Conservation (phyloP, 2,329 filamentous ascomycete species). For the Penicillium frequentans region DNA sequence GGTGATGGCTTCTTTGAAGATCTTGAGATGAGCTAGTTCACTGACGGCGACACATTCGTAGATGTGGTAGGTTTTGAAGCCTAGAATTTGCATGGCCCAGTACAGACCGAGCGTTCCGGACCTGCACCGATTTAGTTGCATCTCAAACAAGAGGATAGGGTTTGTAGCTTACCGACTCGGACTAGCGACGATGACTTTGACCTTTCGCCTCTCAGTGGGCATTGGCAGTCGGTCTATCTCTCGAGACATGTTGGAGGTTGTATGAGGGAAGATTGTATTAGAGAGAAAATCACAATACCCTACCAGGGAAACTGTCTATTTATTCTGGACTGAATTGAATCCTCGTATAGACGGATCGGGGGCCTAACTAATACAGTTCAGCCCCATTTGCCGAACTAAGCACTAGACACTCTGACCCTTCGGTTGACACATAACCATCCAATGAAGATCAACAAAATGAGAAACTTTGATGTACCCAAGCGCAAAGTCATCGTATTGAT, state of each 20-base stretch:
- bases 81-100: conserved; percentile 21
- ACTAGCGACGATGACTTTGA: conserved; percentile 25
- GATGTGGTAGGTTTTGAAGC: conserved; percentile 25
- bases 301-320: background rate
- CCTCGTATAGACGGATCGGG: background rate
- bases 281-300: no score
- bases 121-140: conserved; percentile 3
- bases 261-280: background rate
- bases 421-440: no score
- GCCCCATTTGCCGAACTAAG: background rate
- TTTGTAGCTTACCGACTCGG: conserved; percentile 19
- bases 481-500: no score
- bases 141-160: background rate
- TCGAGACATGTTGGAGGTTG: conserved; percentile 18
- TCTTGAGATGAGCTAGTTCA: conserved; percentile 14
- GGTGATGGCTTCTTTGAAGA: conserved; percentile 17
- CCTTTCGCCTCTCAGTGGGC: conserved; percentile 14
- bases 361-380: background rate
- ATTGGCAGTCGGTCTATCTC: conserved; percentile 17
- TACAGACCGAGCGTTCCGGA: conserved; percentile 26
- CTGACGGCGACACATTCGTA: conserved; percentile 12
- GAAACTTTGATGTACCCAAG: no score
- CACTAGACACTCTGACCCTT: background rate
- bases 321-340: background rate
- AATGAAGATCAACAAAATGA: no score